A percentile compares a stretch with the other conserved stretches of the same genome.
Evolutionary conservation across 768 basidiomycete genomes (phyloP).

Genomic region (Leucocoprinus birnbaumii): DNA sequence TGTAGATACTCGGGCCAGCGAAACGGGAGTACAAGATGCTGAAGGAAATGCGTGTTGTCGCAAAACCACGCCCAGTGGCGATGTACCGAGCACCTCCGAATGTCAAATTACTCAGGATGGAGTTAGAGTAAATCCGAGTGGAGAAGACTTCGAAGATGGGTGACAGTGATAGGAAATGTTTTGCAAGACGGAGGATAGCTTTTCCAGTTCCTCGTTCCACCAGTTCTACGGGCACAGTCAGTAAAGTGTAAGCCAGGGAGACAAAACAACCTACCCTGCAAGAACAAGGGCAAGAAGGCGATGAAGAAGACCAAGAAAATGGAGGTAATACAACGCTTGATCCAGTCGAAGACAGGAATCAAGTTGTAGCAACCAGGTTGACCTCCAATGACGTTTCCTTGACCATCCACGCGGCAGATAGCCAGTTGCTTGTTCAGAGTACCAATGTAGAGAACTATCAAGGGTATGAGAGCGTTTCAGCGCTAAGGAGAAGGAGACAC

Average conservation of each 20-base stretch:
- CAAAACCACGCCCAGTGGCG: conserved; percentile 98
- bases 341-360: conserved; percentile 96
- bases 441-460: conserved; percentile 85
- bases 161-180: conserved; percentile 96
- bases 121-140: conserved; percentile 96
- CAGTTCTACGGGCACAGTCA: conserved; percentile 57
- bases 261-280: conserved; percentile 67
- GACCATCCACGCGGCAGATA: conserved; percentile 84
- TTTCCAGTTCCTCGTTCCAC: conserved; percentile 95
- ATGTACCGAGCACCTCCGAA: conserved; percentile 99
- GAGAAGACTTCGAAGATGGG: conserved; percentile 99
- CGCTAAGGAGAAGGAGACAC: conserved; percentile 28
- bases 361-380: conserved; percentile 96
- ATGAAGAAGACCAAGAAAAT: conserved; percentile 99
- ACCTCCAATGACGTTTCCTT: conserved; percentile 75
- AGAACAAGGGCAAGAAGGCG: conserved; percentile 92
- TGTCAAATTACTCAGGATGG: conserved; percentile 93
- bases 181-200: conserved; percentile 89
- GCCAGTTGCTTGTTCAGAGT: conserved; percentile 92
- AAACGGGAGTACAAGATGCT: conserved; percentile 97
- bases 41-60: conserved; percentile 94
- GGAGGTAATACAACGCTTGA: conserved; percentile 92
- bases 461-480: conserved; percentile 1
- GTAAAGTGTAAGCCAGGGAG: neutral
- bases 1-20: conserved; percentile 98